Percentiles rank a stretch among this genome's conserved stretches.
Conservation (phyloP, 2,329 filamentous ascomycete species). For the Verruconis gallopava region DNA sequence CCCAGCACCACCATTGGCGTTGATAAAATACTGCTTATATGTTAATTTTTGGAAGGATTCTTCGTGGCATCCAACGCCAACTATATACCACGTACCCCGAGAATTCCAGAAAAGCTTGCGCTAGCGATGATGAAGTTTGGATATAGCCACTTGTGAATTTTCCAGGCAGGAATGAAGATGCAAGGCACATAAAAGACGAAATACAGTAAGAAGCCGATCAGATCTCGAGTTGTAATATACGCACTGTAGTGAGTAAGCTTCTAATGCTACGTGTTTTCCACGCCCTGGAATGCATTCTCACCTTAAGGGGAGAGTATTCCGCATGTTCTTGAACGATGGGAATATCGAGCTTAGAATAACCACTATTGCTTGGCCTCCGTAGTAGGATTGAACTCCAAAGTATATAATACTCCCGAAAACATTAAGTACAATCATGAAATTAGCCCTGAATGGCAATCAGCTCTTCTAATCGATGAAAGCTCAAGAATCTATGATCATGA, state of each 20-base stretch:
- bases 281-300: constrained; percentile 1
- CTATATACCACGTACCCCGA: constrained; percentile 2
- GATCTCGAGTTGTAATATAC: constrained; percentile 11
- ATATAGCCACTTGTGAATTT: constrained; percentile 13
- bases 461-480: too few relatives aligned
- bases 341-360: constrained; percentile 15
- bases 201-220: constrained; percentile 13
- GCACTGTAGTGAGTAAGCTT: constrained; percentile 5
- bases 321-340: constrained; percentile 13
- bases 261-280: too few relatives aligned
- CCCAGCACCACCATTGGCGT: constrained; percentile 11
- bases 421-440: background rate
- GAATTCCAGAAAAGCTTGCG: constrained; percentile 12
- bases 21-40: constrained; percentile 10
- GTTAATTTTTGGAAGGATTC: background rate
- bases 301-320: constrained; percentile 15
- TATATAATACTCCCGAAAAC: background rate
- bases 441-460: too few relatives aligned
- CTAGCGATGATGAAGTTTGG: constrained; percentile 11
- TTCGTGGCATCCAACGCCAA: background rate
- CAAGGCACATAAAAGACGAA: constrained; percentile 12
- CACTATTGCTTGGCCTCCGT: constrained; percentile 13
- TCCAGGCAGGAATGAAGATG: constrained; percentile 13
- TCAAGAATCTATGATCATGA: too few relatives aligned
- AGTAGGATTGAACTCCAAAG: constrained; percentile 15